Conservation (phyloP, 495 filamentous ascomycete genomes). For the Aspergillus cavernicola region DNA sequence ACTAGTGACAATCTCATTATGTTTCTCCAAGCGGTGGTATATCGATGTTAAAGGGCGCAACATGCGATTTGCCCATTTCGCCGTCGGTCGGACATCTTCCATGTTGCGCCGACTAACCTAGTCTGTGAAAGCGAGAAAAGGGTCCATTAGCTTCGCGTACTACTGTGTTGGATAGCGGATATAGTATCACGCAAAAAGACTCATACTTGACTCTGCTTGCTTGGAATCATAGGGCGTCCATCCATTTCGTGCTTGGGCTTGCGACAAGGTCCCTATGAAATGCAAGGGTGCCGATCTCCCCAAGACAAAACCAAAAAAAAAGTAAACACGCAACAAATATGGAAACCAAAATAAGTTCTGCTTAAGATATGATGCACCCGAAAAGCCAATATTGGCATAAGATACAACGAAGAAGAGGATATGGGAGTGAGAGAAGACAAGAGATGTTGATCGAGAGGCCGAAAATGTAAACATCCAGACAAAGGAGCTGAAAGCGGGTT, state of each 20-base stretch:
- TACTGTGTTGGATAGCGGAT: not conserved
- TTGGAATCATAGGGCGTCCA: slow-evolving; percentile 15
- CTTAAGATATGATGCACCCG: slow-evolving; percentile 10
- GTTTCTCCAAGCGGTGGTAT: slow-evolving; percentile 43
- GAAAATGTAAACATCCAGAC: slow-evolving; percentile 30
- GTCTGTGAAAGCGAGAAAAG: not conserved
- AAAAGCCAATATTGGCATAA: slow-evolving; percentile 14
- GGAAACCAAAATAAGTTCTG: slow-evolving; percentile 8
- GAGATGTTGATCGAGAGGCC: not conserved
- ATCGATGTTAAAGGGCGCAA: slow-evolving; percentile 45
- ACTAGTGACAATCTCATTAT: slow-evolving; percentile 36
- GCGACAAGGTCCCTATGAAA: not conserved
- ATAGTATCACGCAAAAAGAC: not conserved
- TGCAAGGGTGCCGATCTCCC: not conserved
- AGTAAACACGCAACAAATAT: not conserved
- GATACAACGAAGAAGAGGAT: slow-evolving; percentile 3
- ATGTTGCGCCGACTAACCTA: slow-evolving; percentile 24
- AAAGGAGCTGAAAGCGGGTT: slow-evolving; percentile 21
- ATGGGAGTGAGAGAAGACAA: not conserved
- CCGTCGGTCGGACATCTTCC: slow-evolving; percentile 42
- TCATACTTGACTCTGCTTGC: not conserved
- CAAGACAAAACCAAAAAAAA: not conserved
- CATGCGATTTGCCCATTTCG: slow-evolving; percentile 48
- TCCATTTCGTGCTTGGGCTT: slow-evolving; percentile 14
- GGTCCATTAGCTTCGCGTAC: not conserved